phyloP scores from a whole-genome alignment of 306 rosid genomes.

The Cyclanthera cordifolia region DNA sequence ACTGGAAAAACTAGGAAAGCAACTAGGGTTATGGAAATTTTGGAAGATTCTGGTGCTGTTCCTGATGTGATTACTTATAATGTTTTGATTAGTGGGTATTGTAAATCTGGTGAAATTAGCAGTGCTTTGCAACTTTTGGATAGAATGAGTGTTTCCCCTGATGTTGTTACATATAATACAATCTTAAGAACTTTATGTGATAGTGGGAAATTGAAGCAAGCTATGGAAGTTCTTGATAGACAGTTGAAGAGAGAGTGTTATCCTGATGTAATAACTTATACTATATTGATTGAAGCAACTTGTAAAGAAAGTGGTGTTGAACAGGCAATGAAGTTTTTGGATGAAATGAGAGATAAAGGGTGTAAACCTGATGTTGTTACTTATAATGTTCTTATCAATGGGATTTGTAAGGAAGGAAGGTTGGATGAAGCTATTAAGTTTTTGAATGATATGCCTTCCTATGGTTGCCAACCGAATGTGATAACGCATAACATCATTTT shows the following conservation, averaged over 20 bases:
- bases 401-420: conserved; percentile 84
- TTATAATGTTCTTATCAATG: conserved; percentile 75
- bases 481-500: conserved; percentile 67
- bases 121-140: conserved; percentile 66
- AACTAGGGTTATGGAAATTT: conserved; percentile 48
- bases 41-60: conserved; percentile 69
- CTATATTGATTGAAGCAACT: conserved; percentile 84
- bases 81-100: conserved; percentile 69
- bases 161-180: conserved; percentile 77
- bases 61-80: conserved; percentile 78
- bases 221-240: conserved; percentile 79
- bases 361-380: conserved; percentile 93
- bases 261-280: conserved; percentile 88
- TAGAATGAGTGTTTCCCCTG: conserved; percentile 73
- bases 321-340: conserved; percentile 77
- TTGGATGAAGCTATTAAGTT: conserved; percentile 74
- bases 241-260: conserved; percentile 64
- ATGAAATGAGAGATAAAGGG: conserved; percentile 72
- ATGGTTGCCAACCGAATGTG: conserved; percentile 72
- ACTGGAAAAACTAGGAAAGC: conserved; percentile 56
- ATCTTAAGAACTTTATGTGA: conserved; percentile 74
- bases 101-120: conserved; percentile 72
- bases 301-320: conserved; percentile 80
- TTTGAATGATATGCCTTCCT: conserved; percentile 41
- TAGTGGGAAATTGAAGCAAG: conserved; percentile 63